Evolutionary conservation across 108 stramenopile genomes (phyloP), one percentile per base, ranked within the genome.

Genomic region (Seminavis robusta): DNA sequence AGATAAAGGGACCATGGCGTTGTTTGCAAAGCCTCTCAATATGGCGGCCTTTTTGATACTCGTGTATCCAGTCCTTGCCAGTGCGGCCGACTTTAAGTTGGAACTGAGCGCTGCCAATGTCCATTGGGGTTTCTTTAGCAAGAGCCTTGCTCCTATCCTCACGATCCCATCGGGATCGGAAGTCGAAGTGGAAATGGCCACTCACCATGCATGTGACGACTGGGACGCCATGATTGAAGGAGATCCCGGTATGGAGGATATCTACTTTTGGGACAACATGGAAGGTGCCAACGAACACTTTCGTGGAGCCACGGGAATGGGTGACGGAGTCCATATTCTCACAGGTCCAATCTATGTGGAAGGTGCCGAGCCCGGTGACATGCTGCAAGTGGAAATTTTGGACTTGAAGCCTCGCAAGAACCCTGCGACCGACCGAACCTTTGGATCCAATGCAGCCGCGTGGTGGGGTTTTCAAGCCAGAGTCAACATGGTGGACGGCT

Each of bases 121-220:
- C 13, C 65, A 73, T 42, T 73, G 72, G 72, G 72, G 72, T 10
- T 73, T 62, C 47, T 73, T 73, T 41, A 39, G 30, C 33, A 61
- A 73, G 34, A 34, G 26, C 2, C 20, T 42, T 15, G 33, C 33
- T 11, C 65, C 72, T 0, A 52, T 66, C 5, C 19, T 73, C 4
- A 67, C 59, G 0, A 46, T 73, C 0, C 38, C 33, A 3, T 65
- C 63, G 10, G 72, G 72, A 11, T 38, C 38, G 17, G 24, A 24
- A 19, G 59, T 73, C n/a, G 45, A 25, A 13, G 72, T 73, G 16
- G 72, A 73, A 51, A 73, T 73, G 72, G 72, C 72, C 0, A 73
- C 72, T 4, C 72, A 73, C 21, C 72, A 73, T 52, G 72, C 65
- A 16, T 73, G 72, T 47, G 72, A 73, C 57, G 65, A 67, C 48